Evolutionary conservation across 2,329 filamentous ascomycete species (phyloP), one percentile per base, ranked within the genome.

Genomic region (Mariannaea sp.): DNA sequence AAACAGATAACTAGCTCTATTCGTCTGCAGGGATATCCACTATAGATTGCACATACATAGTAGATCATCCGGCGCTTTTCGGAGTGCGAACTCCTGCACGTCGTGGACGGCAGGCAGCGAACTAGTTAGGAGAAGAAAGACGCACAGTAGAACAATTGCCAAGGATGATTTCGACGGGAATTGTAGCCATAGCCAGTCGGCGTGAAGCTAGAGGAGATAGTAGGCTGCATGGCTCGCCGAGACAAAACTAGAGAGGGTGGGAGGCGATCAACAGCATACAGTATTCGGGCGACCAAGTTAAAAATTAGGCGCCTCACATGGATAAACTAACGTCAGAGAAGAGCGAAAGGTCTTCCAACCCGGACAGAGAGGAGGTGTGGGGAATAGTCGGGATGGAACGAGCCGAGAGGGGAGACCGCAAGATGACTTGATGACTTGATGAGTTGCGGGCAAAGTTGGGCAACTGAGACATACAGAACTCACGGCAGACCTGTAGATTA

Each of bases 301-400:
- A 26, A n/a, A 20, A 29, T 6, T 33, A 29, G 42, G 40, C 39
- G 17, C 39, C 27, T 27, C 14, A 26, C n/a, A n/a, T n/a, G 50
- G 42, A 30, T 39, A 22, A 29, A 32, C n/a, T 14, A n/a, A 10
- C 33, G 36, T 49, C 38, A 41, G 14, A 49, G 41, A 51, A 40
- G 36, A 51, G 38, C 32, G 51, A 47, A 30, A 22, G 22, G 9
- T 22, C 17, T 22, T 27, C 12, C 14, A 32, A 24, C 6, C 19
- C 19, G 19, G 16, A 24, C n/a, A 33, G 35, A 38, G 40, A 19
- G 38, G 27, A 60, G 53, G 50, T 19, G 58, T 57, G 49, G 42
- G 43, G 43, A 57, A 51, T 56, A 46, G 40, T 49, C 44, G 53
- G 58, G 54, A 62, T 50, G 51, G 56, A 49, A 57, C 46, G 55